Base-by-base conservation (phyloP, 2,329 filamentous ascomycete genomes). In the Reticulascus tulasneorum region DNA sequence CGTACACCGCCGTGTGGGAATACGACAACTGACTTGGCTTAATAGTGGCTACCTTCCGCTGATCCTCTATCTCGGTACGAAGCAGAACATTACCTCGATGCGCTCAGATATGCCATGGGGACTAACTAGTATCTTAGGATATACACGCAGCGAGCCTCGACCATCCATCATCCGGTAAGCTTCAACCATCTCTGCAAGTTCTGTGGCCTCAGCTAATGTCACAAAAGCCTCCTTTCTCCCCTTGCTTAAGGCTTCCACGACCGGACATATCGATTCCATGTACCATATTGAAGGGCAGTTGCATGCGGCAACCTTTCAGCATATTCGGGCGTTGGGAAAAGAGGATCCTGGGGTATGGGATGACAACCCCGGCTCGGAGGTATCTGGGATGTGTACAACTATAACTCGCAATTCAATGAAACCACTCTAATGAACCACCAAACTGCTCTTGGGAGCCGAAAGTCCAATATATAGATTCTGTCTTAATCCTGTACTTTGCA, bases 61-160 rank as follows among this genome's bases (percentile, higher is more conserved):
- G 64, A 94, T 98, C 62, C 77, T 98, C 64, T 98, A 97, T 66
- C 84, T 98, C 54, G 93, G 87, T 93, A 82, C 55, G 61, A 35
- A 38, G 24, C 20, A 19, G 23, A 29, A 31, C 5, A 20, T 12
- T 16, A 13, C 29, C 20, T 11, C 9, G 11, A 19, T 11, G 11
- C n/a, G n/a, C n/a, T n/a, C n/a, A n/a, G n/a, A n/a, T n/a, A n/a
- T n/a, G n/a, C n/a, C n/a, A n/a, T n/a, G n/a, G n/a, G 29, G 19
- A 55, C 55, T 63, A 35, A 64, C 28, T 19, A 9, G 13, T 9
- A 36, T 26, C 34, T 45, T 55, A 93, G 86, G 91, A 53, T 97
- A 95, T 72, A 94, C 91, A 37, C 84, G 86, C 63, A 97, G 90
- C 73, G 85, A 91, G 63, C 93, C 93, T 25, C 81, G 86, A 60